These are phyloP conservation scores for Camelina hispida DNA, from an alignment of 345 rosid genomes.

Conservation along the genomic window DNA sequence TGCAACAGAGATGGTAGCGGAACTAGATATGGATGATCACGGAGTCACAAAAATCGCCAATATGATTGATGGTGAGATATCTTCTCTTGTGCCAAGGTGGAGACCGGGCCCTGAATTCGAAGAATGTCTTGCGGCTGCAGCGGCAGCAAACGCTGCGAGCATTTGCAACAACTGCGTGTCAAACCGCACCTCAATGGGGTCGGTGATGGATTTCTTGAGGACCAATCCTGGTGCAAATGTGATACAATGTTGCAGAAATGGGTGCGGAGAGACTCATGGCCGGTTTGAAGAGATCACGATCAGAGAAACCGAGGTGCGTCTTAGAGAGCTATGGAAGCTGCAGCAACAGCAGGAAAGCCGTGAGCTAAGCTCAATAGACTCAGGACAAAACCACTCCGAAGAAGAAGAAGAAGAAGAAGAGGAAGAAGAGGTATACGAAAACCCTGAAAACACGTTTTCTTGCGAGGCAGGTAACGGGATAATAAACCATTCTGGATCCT, in stretches of 20 bases:
- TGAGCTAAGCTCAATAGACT: constrained; percentile 68
- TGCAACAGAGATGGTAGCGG: constrained; percentile 96
- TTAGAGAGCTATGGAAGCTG: constrained; percentile 67
- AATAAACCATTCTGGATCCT: constrained; percentile 53
- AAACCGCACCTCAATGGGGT: constrained; percentile 76
- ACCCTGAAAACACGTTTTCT: constrained; percentile 40
- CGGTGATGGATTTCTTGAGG: constrained; percentile 73
- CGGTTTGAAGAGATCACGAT: constrained; percentile 86
- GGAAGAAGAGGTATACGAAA: constrained; percentile 42
- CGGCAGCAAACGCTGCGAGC: constrained; percentile 52
- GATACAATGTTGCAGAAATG: constrained; percentile 69
- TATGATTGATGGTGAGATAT: constrained; percentile 89
- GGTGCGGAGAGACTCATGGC: constrained; percentile 89
- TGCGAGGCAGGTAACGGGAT: constrained; percentile 27
- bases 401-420: constrained; percentile 51
- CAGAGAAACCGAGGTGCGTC: constrained; percentile 59
- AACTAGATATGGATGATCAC: constrained; percentile 86
- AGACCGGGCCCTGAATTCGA: constrained; percentile 70
- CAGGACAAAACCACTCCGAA: constrained; percentile 73
- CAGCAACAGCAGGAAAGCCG: constrained; percentile 77
- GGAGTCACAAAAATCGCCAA: constrained; percentile 89
- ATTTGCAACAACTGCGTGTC: constrained; percentile 84
- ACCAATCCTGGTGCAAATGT: constrained; percentile 58
- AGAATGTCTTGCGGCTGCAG: constrained; percentile 59
- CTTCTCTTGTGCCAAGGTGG: constrained; percentile 88